phyloP scores from a whole-genome alignment of 345 rosid genomes.

The Bruguiera sexangula region DNA sequence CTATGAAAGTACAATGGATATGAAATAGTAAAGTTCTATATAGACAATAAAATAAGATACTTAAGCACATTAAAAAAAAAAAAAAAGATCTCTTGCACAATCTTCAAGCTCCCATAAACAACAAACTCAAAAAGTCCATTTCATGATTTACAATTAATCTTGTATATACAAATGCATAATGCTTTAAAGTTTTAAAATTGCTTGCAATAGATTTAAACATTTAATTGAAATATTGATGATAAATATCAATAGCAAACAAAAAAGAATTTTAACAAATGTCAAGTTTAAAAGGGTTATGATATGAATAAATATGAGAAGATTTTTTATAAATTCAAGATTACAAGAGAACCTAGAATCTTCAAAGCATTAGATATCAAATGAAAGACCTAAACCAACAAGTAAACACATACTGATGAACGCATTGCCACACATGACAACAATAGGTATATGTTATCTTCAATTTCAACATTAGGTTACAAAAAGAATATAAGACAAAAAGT shows the following conservation, averaged over 20 bases:
- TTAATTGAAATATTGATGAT: neutral
- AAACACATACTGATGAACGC: constrained; percentile 64
- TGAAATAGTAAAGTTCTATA: neutral
- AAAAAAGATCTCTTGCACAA: neutral
- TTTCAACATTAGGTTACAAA: constrained; percentile 79
- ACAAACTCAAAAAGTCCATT: neutral
- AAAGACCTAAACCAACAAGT: constrained; percentile 65
- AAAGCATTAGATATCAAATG: constrained; percentile 2
- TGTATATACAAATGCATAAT: neutral
- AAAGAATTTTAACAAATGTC: too few relatives aligned
- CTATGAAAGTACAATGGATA: constrained; percentile 7
- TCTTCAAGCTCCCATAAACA: neutral
- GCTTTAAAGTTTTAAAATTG: neutral
- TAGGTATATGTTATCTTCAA: constrained; percentile 77
- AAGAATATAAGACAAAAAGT: constrained; percentile 2
- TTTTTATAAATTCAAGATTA: neutral
- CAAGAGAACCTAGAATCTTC: neutral
- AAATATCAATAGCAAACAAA: too few relatives aligned
- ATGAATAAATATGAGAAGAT: neutral
- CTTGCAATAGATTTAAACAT: neutral
- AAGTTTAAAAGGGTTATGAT: neutral
- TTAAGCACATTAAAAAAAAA: neutral
- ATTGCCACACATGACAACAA: constrained; percentile 83
- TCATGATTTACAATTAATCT: neutral
- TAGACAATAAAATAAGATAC: neutral